Evolutionary conservation across 2,329 filamentous ascomycete genomes (phyloP).

Genomic region (Purpureocillium lavendulum): DNA sequence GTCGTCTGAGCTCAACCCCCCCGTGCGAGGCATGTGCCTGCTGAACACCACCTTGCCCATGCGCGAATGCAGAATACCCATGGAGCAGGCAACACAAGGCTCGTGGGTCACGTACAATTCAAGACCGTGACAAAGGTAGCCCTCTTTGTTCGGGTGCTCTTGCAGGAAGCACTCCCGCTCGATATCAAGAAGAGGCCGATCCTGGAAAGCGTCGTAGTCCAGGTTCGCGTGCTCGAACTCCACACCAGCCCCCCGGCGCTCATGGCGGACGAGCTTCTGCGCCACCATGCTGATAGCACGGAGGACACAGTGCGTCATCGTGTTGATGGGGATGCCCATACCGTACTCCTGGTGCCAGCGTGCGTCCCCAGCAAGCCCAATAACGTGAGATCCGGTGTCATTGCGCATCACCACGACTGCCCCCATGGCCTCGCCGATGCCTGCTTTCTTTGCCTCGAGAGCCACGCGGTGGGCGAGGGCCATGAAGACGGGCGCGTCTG

Average conservation of each 20-base stretch:
- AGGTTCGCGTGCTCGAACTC: conserved; percentile 29
- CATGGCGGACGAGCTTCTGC: conserved; percentile 51
- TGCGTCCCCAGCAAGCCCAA: conserved; percentile 70
- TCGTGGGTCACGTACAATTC: conserved; percentile 95
- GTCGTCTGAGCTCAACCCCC: conserved; percentile 74
- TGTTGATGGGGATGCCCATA: conserved; percentile 50
- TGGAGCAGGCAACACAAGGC: conserved; percentile 92
- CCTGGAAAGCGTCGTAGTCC: conserved; percentile 57
- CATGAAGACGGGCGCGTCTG: conserved; percentile 59
- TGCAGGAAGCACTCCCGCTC: conserved; percentile 55
- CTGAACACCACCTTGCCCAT: conserved; percentile 82
- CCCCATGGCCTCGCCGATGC: conserved; percentile 61
- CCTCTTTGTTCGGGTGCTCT: conserved; percentile 61
- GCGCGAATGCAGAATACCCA: conserved; percentile 90
- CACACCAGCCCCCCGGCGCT: conserved; percentile 32
- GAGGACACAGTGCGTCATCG: conserved; percentile 70
- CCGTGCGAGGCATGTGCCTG: conserved; percentile 69
- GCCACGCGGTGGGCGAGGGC: conserved; percentile 58
- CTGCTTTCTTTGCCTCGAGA: conserved; percentile 43
- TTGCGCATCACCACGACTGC: conserved; percentile 66
- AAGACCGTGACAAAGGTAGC: conserved; percentile 88
- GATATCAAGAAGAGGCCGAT: conserved; percentile 58
- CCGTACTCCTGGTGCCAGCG: conserved; percentile 53
- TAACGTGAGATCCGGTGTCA: conserved; percentile 43
- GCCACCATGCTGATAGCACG: conserved; percentile 79